Percentiles rank a stretch among this genome's conserved stretches.
Conservation (phyloP, 129 eudicot genomes). For the Sambucus nigra region DNA sequence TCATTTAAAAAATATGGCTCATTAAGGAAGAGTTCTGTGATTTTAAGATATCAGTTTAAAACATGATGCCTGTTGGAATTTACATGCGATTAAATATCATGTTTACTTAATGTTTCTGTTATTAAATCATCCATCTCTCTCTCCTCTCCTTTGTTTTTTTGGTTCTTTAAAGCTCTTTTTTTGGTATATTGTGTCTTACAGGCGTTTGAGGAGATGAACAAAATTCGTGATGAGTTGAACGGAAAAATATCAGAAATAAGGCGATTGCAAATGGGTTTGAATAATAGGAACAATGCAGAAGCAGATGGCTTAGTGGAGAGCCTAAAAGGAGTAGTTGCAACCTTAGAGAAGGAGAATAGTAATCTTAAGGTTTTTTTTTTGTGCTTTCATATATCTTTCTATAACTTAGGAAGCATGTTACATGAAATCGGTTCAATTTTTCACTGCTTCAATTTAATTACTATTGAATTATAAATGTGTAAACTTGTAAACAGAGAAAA, state of each 20-base stretch:
- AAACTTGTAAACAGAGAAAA: no score
- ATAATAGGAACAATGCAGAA: slow-evolving; percentile 38
- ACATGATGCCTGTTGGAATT: not conserved
- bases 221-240: slow-evolving; percentile 50
- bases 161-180: not conserved
- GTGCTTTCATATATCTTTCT: not conserved
- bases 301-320: slow-evolving; percentile 35
- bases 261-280: slow-evolving; percentile 57
- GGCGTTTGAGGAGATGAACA: slow-evolving; percentile 52
- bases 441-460: slow-evolving; percentile 1
- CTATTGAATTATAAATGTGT: not conserved
- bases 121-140: no score
- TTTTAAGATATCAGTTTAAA: no score
- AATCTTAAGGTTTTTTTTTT: slow-evolving; percentile 50
- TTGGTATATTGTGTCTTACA: slow-evolving; percentile 23
- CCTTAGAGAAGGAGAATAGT: slow-evolving; percentile 56
- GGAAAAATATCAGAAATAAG: slow-evolving; percentile 52
- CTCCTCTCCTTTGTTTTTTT: not conserved
- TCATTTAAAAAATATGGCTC: no score
- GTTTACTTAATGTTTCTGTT: not conserved
- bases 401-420: slow-evolving; percentile 3
- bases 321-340: slow-evolving; percentile 43
- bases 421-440: not conserved
- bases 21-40: no score
- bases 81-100: not conserved